Evolutionary conservation across 345 rosid genomes (phyloP), one percentile per base, ranked within the genome.

Genomic region (Cardamine resedifolia): DNA sequence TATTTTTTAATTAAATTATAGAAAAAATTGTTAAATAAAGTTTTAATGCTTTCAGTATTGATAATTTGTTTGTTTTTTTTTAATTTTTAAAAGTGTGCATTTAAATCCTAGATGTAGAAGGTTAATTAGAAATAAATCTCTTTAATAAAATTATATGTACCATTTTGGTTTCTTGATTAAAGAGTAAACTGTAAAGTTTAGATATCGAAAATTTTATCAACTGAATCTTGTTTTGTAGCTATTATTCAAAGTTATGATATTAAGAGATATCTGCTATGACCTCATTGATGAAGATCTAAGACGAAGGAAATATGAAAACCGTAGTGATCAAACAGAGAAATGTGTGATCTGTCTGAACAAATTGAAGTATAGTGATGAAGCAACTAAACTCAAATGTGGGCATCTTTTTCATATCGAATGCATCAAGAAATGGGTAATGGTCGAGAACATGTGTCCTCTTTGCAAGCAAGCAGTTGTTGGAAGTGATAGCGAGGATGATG

Each of bases 361-460:
- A 10, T 1, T 74, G 2, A 50, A 51, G 63, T 0, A 10, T 18
- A 24, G 31, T 51, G 73, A 60, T 8, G 63, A 75, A 6, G 49
- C 23, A 41, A 51, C 78, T 30, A 75, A 41, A 31, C 57, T 68
- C 10, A 56, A 6, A 30, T 75, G 74, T 61, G 70, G 69, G 2
- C 74, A 75, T 68, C 49, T 44, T 3, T 75, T 43, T 53, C 70
- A 75, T 41, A 68, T 52, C 7, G 39, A 2, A 18, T 68, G 74
- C 56, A 68, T 75, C 51, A 75, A 41, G 30, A 6, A 53, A 2
- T 75, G 79, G 70, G 31, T 68, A 1, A 16, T 51, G 43, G 51
- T 60, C 50, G 51, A 52, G 50, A 68, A 68, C 44, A 6, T 3
- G 41, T 75, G 79, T 68, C 79, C 69, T 52, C 70, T 75, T 53